Evolutionary conservation across 306 rosid species (phyloP).

Genomic region (Vachellia pachyceras): DNA sequence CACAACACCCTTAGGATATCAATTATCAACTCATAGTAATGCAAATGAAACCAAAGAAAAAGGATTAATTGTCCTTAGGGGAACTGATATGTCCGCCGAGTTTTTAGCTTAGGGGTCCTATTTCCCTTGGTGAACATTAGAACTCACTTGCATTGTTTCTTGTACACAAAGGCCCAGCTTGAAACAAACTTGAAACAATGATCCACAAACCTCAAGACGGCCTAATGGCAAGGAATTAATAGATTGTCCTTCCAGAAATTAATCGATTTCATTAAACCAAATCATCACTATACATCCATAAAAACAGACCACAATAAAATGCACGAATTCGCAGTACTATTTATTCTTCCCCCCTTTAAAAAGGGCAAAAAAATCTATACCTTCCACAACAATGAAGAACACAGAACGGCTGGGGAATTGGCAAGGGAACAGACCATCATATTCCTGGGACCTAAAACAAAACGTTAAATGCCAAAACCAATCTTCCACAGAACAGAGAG

Average conservation of each 20-base stretch:
- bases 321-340: slow-evolving; percentile 42
- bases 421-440: slow-evolving; percentile 23
- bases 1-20: too few species aligned
- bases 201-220: not conserved
- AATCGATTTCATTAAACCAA: slow-evolving; percentile 15
- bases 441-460: slow-evolving; percentile 22
- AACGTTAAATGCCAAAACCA: slow-evolving; percentile 45
- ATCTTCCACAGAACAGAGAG: slow-evolving; percentile 34
- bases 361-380: slow-evolving; percentile 29
- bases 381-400: slow-evolving; percentile 46
- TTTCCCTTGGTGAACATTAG: too few species aligned
- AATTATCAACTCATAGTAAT: not conserved
- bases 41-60: not conserved
- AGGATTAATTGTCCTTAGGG: too few species aligned
- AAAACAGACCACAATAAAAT: slow-evolving; percentile 18
- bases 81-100: not conserved
- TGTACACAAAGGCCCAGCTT: too few species aligned
- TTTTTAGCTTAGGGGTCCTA: not conserved
- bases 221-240: not conserved
- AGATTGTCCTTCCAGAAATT: not conserved
- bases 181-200: not conserved
- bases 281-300: slow-evolving; percentile 15
- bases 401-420: slow-evolving; percentile 40
- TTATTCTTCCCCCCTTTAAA: not conserved
- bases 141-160: too few species aligned